Evolutionary conservation across 2,329 filamentous ascomycete genomes (phyloP).

Genomic region (Monilinia polystroma): DNA sequence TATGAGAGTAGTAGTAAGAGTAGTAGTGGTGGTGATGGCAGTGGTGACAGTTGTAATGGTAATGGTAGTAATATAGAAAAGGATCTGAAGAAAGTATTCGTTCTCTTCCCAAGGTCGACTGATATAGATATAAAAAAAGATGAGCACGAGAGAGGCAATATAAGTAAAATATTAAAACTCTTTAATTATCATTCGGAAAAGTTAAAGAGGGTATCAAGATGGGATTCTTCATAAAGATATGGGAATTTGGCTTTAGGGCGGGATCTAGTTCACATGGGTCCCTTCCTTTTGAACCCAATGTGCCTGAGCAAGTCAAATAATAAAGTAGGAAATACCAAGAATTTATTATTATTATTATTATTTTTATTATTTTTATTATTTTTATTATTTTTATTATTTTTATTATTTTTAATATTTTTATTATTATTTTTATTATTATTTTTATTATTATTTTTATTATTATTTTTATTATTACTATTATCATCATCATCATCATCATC

Average conservation of each 20-base stretch:
- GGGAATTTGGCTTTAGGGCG: constrained; percentile 17
- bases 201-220: constrained; percentile 15
- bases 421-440: background rate
- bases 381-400: too few species aligned
- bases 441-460: constrained; percentile 1
- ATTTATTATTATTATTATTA: background rate
- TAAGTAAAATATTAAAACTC: background rate
- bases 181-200: background rate
- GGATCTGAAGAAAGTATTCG: too few species aligned
- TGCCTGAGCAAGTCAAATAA: background rate
- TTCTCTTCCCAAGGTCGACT: too few species aligned
- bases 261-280: constrained; percentile 1
- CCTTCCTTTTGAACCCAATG: constrained; percentile 9
- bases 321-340: background rate
- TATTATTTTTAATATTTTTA: too few species aligned
- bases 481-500: too few species aligned
- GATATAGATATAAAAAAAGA: too few species aligned
- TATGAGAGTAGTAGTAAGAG: too few species aligned
- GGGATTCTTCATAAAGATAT: constrained; percentile 23
- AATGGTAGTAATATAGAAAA: too few species aligned
- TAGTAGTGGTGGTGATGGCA: too few species aligned
- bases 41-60: too few species aligned
- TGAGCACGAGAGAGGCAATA: background rate
- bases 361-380: background rate
- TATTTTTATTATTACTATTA: background rate